Evolutionary conservation across 768 basidiomycete genomes (phyloP).

Genomic region (Amyloporia xantha): DNA sequence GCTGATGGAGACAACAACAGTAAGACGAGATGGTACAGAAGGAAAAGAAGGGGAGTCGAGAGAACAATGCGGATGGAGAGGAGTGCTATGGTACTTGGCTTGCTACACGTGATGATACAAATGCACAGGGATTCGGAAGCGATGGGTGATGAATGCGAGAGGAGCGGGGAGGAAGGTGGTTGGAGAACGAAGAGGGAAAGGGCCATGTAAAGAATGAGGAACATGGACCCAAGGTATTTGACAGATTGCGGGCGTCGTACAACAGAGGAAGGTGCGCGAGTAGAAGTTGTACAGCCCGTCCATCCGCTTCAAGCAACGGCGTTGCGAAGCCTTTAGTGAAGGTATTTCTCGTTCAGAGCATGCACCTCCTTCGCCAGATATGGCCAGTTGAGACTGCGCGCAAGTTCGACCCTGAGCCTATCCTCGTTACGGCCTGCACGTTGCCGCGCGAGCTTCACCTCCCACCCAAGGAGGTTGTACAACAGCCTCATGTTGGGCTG

Average conservation of each 20-base stretch:
- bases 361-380: constrained; percentile 83
- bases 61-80: no score
- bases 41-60: no score
- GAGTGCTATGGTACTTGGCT: no score
- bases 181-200: not conserved
- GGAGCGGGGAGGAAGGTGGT: not conserved
- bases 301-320: not conserved
- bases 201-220: not conserved
- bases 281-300: no score
- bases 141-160: not conserved
- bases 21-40: no score
- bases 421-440: constrained; percentile 40
- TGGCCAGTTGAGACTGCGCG: constrained; percentile 74
- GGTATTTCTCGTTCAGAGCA: constrained; percentile 79
- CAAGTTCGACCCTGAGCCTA: constrained; percentile 46
- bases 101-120: not conserved
- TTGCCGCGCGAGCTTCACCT: constrained; percentile 81
- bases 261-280: not conserved
- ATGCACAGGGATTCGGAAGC: not conserved
- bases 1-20: no score
- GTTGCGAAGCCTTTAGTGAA: constrained; percentile 26
- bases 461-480: constrained; percentile 94
- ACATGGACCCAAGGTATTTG: not conserved
- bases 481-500: constrained; percentile 96
- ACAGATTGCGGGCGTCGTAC: not conserved